These are phyloP conservation scores for Lasiodiplodia theobromae DNA, from an alignment of 2,329 filamentous ascomycete genomes.

Conservation along the genomic window DNA sequence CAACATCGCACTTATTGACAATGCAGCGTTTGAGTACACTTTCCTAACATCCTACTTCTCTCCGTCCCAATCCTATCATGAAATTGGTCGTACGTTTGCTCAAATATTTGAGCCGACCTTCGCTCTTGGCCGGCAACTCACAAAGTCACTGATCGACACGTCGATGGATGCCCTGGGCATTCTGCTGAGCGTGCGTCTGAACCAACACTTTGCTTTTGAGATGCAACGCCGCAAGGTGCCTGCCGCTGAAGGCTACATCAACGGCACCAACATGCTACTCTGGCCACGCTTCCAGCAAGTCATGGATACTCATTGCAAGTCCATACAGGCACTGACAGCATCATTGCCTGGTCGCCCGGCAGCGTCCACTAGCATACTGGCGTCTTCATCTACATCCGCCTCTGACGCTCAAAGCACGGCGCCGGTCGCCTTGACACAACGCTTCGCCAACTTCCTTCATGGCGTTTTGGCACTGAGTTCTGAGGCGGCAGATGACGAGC, in stretches of 20 bases:
- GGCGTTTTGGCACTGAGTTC: slow-evolving; percentile 82
- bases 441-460: slow-evolving; percentile 92
- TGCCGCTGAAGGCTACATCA: slow-evolving; percentile 88
- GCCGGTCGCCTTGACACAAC: slow-evolving; percentile 89
- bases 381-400: slow-evolving; percentile 55
- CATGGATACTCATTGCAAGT: slow-evolving; percentile 93
- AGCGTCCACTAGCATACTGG: slow-evolving; percentile 44
- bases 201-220: slow-evolving; percentile 93
- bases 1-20: slow-evolving; percentile 92
- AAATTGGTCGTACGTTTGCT: slow-evolving; percentile 81
- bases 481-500: slow-evolving; percentile 95
- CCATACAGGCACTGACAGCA: slow-evolving; percentile 68
- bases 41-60: slow-evolving; percentile 92
- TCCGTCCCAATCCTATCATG: slow-evolving; percentile 74
- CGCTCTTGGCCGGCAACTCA: slow-evolving; percentile 77
- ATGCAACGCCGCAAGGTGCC: slow-evolving; percentile 91
- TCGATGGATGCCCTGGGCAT: slow-evolving; percentile 86
- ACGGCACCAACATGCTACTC: slow-evolving; percentile 92
- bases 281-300: slow-evolving; percentile 96
- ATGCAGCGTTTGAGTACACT: slow-evolving; percentile 91
- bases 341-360: slow-evolving; percentile 48
- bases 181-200: slow-evolving; percentile 88
- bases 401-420: slow-evolving; percentile 74
- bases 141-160: slow-evolving; percentile 76
- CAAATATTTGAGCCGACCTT: slow-evolving; percentile 93